Conservation (phyloP, 306 rosid genomes). For the Luffa acutangula region DNA sequence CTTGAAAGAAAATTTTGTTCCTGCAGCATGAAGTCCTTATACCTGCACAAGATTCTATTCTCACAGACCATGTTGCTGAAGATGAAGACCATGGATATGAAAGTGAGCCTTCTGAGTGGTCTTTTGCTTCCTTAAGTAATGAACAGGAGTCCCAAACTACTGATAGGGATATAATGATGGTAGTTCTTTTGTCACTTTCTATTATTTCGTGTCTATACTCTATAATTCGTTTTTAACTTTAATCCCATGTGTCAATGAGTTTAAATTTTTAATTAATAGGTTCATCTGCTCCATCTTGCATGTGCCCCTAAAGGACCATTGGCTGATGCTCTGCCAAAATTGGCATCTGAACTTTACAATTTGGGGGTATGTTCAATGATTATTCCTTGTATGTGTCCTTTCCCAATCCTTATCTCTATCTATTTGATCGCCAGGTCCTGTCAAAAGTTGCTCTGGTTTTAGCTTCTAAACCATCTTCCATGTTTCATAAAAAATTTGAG, state of each 20-base stretch:
- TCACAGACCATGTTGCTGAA: conserved; percentile 26
- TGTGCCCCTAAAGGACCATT: conserved; percentile 60
- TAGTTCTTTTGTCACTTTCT: conserved; percentile 17
- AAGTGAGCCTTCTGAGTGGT: conserved; percentile 43
- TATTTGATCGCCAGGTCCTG: conserved; percentile 41
- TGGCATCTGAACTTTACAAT: conserved; percentile 56
- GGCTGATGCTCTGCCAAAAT: conserved; percentile 53
- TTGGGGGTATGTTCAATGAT: conserved; percentile 44
- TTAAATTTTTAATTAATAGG: conserved; percentile 38
- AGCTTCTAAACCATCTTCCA: conserved; percentile 57
- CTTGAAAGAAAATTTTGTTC: conserved; percentile 7
- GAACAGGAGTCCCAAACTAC: conserved; percentile 43
- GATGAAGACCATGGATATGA: conserved; percentile 28
- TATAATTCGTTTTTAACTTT: neutral
- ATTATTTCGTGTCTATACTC: neutral
- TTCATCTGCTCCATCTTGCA: conserved; percentile 76
- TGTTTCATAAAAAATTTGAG: conserved; percentile 54
- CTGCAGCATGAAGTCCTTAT: conserved; percentile 1
- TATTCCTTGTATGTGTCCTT: conserved; percentile 13
- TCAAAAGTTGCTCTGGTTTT: conserved; percentile 66
- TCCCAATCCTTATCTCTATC: conserved; percentile 26
- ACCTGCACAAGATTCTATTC: conserved; percentile 28
- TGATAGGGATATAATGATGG: conserved; percentile 71
- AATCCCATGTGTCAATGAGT: neutral
- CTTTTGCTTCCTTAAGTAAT: conserved; percentile 35